Evolutionary conservation across 331 rosid species (phyloP), one percentile per base, ranked within the genome.

Genomic region (Arachis monticola): DNA sequence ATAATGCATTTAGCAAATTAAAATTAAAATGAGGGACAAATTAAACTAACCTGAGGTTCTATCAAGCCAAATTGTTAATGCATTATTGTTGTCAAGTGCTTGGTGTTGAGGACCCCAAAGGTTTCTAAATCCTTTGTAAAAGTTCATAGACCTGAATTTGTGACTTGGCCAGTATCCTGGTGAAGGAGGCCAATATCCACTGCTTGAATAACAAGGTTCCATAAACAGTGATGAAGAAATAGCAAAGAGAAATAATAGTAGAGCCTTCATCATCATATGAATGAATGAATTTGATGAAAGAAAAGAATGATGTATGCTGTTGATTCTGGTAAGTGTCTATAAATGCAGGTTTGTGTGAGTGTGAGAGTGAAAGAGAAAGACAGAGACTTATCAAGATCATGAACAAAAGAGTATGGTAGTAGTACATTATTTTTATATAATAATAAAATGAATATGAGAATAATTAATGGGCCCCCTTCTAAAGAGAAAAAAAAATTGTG

Each of bases 51-150:
- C 97, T 70, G 98, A 71, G 57, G 92, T 76, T 51, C 88, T 81
- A 53, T 93, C 98, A 60, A 93, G 98, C 98, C 98, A 93, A 69
- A 93, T 87, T 50, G 94, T 84, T 66, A 91, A 65, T 59, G 90
- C 86, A 75, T 80, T 82, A 38, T 72, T 88, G 89, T 38, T 38
- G 84, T 85, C 86, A 22, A 82, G 35, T 32, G 81, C 75, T 74
- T 91, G 98, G 70, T 93, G 98, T 42, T 88, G 84, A 75, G 94
- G 87, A 57, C 98, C 97, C 98, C 98, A 93, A 22, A 93, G 94
- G 38, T 92, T 88, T 68, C 68, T 85, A 58, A 77, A 91, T 10
- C 96, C 97, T 70, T 67, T 67, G 75, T 87, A 79, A 68, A 93
- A 93, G 74, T 73, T 89, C 55, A 84, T 76, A 5, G 97, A 30